Evolutionary conservation across 2,329 filamentous ascomycete species (phyloP), one percentile per base, ranked within the genome.

Genomic region (Thielaviopsis musarum): DNA sequence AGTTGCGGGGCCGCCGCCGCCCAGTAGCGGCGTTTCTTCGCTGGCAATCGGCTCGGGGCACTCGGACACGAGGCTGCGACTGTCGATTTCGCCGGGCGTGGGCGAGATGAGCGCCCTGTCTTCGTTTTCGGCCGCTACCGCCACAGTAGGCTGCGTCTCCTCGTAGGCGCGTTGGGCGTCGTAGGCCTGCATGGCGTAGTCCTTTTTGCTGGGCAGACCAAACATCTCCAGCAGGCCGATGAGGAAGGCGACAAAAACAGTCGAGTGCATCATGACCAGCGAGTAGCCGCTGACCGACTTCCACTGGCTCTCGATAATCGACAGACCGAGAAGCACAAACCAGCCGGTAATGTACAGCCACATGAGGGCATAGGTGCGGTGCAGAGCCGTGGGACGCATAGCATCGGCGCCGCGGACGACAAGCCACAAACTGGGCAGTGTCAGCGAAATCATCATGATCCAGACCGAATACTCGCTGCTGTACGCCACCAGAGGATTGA

Each of bases 401-500:
- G 84, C 86, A 66, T 90, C 85, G 17, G 88, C 87, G 1, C 87
- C 84, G 19, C 85, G 81, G 66, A 89, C 83, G 41, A 94, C 76
- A 63, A 89, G 84, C 91, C 91, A 97, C 53, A 89, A 84, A 21
- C 84, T 70, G 61, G 86, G 83, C 66, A 93, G 82, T 76, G 90
- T 95, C 0, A 88, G 76, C 0, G 87, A 87, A 0, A 91, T 67
- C 73, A 90, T 87, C 84, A 94, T 94, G 28, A 82, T 81, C 88
- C 90, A 95, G 1, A 76, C 78, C 45, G 5, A 3, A 2, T 93
- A 97, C 54, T 84, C 79, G 66, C 87, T 94, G 71, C 88, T 91
- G 72, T 96, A 93, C n/a, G 93, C 75, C 65, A 97, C 89, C 66
- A 88, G 80, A 1, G 91, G 90, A 67, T 97, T 97, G 67, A 91